Base-by-base conservation (phyloP, 441 rosid species). In the Theobroma grandiflorum region DNA sequence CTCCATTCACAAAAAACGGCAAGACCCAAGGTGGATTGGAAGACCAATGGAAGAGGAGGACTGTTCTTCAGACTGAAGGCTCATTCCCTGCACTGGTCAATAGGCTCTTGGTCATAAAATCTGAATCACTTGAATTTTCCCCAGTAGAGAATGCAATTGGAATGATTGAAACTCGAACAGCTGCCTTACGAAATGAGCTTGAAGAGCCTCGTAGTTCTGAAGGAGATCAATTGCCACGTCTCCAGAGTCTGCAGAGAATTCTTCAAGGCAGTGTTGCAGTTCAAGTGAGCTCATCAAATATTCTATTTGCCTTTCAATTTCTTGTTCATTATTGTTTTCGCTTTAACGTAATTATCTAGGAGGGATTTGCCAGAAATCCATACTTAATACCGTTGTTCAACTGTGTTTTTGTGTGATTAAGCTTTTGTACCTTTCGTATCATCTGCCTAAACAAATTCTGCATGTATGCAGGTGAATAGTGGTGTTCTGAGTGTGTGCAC, bases 261-360 rank as follows among this genome's bases (percentile, higher is more conserved):
- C 98, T 97, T 78, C 99, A 95, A 90, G 99, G 99, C 89, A 97
- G 98, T 86, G 99, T 95, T 74, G 99, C 99, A n/a, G 99, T 95
- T 72, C 99, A 95, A 87, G 99, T 95, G 75, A 81, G 97, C 77
- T 78, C 53, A 38, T 38, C 33, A 8, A 14, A 67, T 38, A 11
- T 69, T 47, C 38, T 6, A 35, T 7, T 55, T 79, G 65, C 18
- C 38, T 20, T 57, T 43, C 59, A 66, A 4, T 16, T 59, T 74
- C 22, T 22, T 35, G 35, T 64, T 55, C 9, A 18, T 12, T 59
- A 62, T 35, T 31, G 47, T 47, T 66, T 77, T 77, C 35, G 49
- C 10, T 40, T 52, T 3, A 49, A 57, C 35, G 37, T 8, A 62
- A 58, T 38, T 71, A 49, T 74, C 57, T 77, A 47, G 63, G 40